Evolutionary conservation across 1,284 basidiomycete genomes (phyloP), one percentile per base, ranked within the genome.

Genomic region (Marasmius fiardii): DNA sequence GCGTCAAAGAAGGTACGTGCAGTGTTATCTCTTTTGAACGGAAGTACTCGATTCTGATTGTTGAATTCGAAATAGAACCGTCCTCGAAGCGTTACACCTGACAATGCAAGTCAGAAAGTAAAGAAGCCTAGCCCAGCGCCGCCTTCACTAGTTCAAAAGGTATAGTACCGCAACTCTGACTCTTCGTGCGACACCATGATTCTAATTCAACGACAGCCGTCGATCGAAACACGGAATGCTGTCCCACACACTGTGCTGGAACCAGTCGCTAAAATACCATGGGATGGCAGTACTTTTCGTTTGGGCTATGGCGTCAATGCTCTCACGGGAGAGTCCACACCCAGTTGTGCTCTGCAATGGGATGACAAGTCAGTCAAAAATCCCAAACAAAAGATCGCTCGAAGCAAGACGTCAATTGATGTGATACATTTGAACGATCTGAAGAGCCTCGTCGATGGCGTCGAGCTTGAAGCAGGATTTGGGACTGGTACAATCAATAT

Each of bases 291-390:
- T n/a, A 51, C 49, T 6, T 64, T 60, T 52, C 54, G 58, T 28
- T 45, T 43, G 2, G 63, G 63, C 1, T 59, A 53, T 18, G 63
- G 63, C 12, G 43, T 64, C n/a, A 50, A 60, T 48, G 63, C 61
- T 20, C 58, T 64, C 31, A 64, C 60, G 1, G 63, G 63, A 24
- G 61, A 64, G 47, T 61, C 52, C 11, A 61, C 51, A 35, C 39
- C 63, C 48, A 24, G 44, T 34, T 53, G 52, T 43, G 63, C 60
- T 3, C 55, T 64, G 4, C 8, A 10, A 41, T 20, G 39, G n/a
- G 7, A 18, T n/a, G 52, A 47, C n/a, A 31, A 31, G 28, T 5
- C 48, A 3, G 55, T 55, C 53, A 44, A 54, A 18, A 24, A 35
- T n/a, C 14, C 31, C 39, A 41, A 44, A 12, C 53, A 16, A 20